phyloP scores from a whole-genome alignment of 768 basidiomycete genomes.

The Xerocomellus chrysenteron region DNA sequence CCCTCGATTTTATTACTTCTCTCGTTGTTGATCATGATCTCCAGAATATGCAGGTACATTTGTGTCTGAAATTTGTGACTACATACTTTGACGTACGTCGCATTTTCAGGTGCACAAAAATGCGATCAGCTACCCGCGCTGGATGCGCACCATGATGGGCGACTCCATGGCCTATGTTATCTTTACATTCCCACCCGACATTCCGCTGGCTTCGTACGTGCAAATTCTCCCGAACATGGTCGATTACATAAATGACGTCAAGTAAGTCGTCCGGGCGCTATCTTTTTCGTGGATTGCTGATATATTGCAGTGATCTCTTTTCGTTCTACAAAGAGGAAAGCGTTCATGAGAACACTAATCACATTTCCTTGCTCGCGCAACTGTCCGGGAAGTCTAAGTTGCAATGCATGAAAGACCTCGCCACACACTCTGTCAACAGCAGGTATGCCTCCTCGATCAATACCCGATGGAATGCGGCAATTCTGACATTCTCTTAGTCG shows the following conservation, averaged over 20 bases:
- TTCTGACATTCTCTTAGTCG: neutral
- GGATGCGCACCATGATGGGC: conserved; percentile 6
- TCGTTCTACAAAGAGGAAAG: too few relatives aligned
- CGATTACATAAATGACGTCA: neutral
- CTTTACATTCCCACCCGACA: conserved; percentile 6
- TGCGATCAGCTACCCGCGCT: conserved; percentile 3
- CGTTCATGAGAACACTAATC: neutral
- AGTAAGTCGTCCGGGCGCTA: too few relatives aligned
- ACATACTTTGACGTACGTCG: too few relatives aligned
- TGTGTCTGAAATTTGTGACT: too few relatives aligned
- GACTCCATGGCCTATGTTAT: conserved; percentile 1
- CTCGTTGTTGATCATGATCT: conserved; percentile 2
- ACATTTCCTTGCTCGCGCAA: conserved; percentile 1
- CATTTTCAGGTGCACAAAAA: neutral
- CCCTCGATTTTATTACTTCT: conserved; percentile 1
- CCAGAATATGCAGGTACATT: neutral
- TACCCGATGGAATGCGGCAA: neutral
- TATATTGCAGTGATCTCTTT: neutral
- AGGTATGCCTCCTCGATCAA: neutral
- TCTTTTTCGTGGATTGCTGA: neutral
- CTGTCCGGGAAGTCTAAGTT: conserved; percentile 2
- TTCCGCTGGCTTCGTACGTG: neutral
- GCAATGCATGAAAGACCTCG: conserved; percentile 7
- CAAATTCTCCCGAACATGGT: conserved; percentile 9
- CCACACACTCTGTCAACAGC: neutral